These are phyloP conservation scores for Carex scoparia DNA, from an alignment of 176 grass and related monocot species.

Conservation along the genomic window DNA sequence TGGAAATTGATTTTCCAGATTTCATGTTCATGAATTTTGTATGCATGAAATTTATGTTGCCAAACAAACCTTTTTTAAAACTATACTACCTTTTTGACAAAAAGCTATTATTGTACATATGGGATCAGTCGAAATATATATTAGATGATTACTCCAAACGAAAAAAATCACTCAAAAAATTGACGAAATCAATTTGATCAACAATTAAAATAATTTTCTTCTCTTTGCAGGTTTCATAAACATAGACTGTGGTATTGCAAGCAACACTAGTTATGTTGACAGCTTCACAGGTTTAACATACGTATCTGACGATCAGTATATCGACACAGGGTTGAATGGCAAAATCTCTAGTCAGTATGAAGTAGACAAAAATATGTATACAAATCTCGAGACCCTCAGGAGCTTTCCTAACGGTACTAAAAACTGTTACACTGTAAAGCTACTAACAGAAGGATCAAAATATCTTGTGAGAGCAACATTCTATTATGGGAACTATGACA, in stretches of 20 bases:
- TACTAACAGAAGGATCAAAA: neutral
- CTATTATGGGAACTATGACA: constrained; percentile 35
- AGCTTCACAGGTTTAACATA: constrained; percentile 34
- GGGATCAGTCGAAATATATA: neutral
- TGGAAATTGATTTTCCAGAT: neutral
- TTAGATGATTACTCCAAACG: neutral
- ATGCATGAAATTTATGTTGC: neutral
- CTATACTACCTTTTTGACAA: neutral
- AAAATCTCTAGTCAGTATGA: constrained; percentile 28
- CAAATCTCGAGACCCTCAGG: constrained; percentile 16
- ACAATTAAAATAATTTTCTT: neutral
- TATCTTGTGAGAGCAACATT: constrained; percentile 32
- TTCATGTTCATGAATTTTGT: neutral
- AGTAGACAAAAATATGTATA: no score
- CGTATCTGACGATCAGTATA: constrained; percentile 47
- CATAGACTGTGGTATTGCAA: constrained; percentile 48
- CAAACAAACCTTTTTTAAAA: neutral
- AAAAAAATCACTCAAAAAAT: neutral
- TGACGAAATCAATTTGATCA: neutral
- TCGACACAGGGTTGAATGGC: constrained; percentile 36
- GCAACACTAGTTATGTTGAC: constrained; percentile 32
- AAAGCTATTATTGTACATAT: neutral
- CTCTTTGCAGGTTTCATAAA: constrained; percentile 55
- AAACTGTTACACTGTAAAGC: constrained; percentile 28
- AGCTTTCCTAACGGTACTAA: constrained; percentile 26